Conservation (phyloP, 2,329 filamentous ascomycete species). For the Amauroascus verrucosus region DNA sequence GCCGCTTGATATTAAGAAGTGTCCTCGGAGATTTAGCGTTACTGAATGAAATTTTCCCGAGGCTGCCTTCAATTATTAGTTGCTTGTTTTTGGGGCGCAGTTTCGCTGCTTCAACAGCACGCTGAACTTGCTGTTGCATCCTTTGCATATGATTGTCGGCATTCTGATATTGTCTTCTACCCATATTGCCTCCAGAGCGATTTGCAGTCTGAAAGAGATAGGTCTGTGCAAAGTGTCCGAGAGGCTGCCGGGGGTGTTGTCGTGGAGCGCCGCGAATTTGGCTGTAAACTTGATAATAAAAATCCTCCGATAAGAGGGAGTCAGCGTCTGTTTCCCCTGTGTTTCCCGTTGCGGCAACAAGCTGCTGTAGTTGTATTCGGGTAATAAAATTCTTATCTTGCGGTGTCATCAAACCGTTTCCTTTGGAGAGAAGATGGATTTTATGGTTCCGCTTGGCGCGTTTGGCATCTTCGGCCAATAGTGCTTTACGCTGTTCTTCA, state of each 20-base stretch:
- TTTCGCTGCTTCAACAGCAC: conserved; percentile 93
- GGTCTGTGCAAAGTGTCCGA: conserved; percentile 94
- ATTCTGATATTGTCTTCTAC: conserved; percentile 62
- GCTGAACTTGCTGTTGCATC: conserved; percentile 98
- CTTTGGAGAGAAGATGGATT: conserved; percentile 83
- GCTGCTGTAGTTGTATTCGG: conserved; percentile 89
- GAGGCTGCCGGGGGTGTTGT: conserved; percentile 82
- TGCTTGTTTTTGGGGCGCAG: conserved; percentile 97
- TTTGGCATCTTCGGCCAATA: conserved; percentile 83
- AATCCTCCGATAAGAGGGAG: conserved; percentile 77
- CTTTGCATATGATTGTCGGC: conserved; percentile 96
- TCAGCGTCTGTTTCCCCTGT: conserved; percentile 70
- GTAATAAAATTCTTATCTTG: conserved; percentile 99
- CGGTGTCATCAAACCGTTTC: conserved; percentile 96
- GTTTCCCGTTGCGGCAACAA: conserved; percentile 85
- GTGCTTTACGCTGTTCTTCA: conserved; percentile 73
- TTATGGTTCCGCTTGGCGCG: conserved; percentile 97
- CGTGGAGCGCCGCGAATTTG: conserved; percentile 84
- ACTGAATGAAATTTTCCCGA: conserved; percentile 98
- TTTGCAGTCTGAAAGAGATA: conserved; percentile 93
- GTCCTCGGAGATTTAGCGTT: conserved; percentile 97
- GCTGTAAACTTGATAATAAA: conserved; percentile 96
- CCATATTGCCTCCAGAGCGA: conserved; percentile 57
- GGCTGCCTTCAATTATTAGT: conserved; percentile 85
- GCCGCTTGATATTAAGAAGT: conserved; percentile 85